Conservation (phyloP, 345 rosid genomes). For the Carallia brachiata region DNA sequence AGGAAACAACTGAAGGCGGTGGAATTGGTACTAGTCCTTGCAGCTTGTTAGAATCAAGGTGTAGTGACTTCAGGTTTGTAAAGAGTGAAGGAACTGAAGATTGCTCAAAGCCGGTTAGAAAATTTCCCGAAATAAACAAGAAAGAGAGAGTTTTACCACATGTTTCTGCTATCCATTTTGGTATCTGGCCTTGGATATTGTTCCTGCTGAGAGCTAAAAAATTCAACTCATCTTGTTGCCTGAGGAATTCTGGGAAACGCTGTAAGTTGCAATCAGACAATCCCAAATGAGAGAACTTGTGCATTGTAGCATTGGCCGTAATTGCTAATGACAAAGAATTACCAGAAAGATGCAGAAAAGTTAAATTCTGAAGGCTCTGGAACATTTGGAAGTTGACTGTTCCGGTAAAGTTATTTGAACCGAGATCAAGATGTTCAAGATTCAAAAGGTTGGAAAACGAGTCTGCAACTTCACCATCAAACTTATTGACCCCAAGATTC, state of each 20-base stretch:
- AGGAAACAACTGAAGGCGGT: fast-evolving
- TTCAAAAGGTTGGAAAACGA: no score
- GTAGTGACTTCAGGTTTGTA: not conserved
- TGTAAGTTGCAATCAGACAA: slow-evolving; percentile 23
- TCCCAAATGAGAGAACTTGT: fast-evolving
- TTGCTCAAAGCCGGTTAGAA: slow-evolving; percentile 6
- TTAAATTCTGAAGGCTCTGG: not conserved
- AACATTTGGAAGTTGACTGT: not conserved
- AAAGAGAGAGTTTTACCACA: fast-evolving
- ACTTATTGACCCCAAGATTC: no score
- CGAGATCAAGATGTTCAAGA: not conserved
- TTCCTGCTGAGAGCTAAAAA: slow-evolving; percentile 16
- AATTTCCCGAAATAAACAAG: slow-evolving; percentile 19
- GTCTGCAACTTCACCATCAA: no score
- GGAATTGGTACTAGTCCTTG: slow-evolving; percentile 22
- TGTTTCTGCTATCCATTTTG: slow-evolving; percentile 15
- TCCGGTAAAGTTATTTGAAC: slow-evolving; percentile 13
- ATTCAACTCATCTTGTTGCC: not conserved
- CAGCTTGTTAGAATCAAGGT: slow-evolving; percentile 16
- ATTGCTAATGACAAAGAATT: slow-evolving; percentile 8
- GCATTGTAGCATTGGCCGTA: not conserved
- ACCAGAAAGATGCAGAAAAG: not conserved
- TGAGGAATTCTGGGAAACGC: slow-evolving; percentile 20
- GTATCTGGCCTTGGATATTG: slow-evolving; percentile 21
- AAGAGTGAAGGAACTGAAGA: fast-evolving